Conservation (phyloP, 345 rosid species). For the Leavenworthia alabamica region DNA sequence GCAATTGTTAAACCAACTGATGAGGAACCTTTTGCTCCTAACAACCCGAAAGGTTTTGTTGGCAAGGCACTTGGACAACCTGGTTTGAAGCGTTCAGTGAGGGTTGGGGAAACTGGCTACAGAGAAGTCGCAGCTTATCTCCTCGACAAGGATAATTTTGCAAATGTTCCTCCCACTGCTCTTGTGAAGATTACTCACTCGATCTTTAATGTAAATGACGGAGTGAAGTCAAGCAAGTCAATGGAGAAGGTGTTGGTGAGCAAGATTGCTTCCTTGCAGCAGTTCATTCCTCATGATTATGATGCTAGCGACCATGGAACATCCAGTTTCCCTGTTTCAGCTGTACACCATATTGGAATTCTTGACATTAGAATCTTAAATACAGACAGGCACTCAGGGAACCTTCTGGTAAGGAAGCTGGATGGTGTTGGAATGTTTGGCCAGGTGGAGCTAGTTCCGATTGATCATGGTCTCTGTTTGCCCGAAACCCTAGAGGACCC, state of each 20-base stretch:
- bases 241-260: conserved; percentile 30
- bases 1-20: too few relatives aligned
- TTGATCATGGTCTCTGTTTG: conserved; percentile 90
- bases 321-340: conserved; percentile 56
- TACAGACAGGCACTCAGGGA: conserved; percentile 69
- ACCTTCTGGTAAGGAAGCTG: conserved; percentile 72
- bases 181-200: conserved; percentile 60
- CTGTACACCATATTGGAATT: conserved; percentile 59
- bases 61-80: conserved; percentile 67
- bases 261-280: conserved; percentile 66
- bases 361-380: conserved; percentile 54
- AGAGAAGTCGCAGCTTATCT: conserved; percentile 83
- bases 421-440: conserved; percentile 66
- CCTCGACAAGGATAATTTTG: conserved; percentile 61
- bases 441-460: conserved; percentile 77
- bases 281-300: conserved; percentile 55
- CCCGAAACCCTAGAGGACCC: conserved; percentile 96
- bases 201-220: conserved; percentile 48
- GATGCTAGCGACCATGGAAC: conserved; percentile 67
- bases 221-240: conserved; percentile 32
- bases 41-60: conserved; percentile 72
- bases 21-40: conserved; percentile 67
- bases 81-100: conserved; percentile 61
- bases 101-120: conserved; percentile 70
- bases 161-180: conserved; percentile 80